Evolutionary conservation across 2,329 filamentous ascomycete species (phyloP).

Genomic region (Penicillium sp.): DNA sequence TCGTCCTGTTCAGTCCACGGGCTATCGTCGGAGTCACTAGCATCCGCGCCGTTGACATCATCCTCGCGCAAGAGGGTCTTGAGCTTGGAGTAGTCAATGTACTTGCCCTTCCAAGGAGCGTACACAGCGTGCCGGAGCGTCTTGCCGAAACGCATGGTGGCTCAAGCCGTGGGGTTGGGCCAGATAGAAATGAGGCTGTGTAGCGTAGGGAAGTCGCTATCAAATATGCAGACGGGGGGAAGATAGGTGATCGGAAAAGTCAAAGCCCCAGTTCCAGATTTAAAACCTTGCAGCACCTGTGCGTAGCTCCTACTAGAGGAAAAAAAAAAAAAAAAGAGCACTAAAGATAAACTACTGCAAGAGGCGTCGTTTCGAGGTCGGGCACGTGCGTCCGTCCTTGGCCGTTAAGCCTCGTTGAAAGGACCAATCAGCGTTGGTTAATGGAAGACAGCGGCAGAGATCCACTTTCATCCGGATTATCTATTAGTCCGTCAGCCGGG

Average conservation of each 20-base stretch:
- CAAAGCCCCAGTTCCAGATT: not conserved
- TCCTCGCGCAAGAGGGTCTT: slow-evolving; percentile 85
- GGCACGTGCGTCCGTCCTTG: slow-evolving; percentile 12
- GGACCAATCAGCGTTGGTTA: slow-evolving; percentile 5
- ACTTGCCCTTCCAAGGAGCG: slow-evolving; percentile 84
- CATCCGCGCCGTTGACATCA: slow-evolving; percentile 48
- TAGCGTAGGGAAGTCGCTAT: not conserved
- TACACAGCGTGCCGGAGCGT: slow-evolving; percentile 79
- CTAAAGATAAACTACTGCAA: not conserved
- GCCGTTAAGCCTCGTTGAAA: not conserved
- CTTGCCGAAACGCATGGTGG: slow-evolving; percentile 87
- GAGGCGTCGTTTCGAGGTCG: not conserved
- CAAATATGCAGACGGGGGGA: not conserved
- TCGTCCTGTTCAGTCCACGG: slow-evolving; percentile 92
- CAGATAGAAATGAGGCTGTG: slow-evolving; percentile 13
- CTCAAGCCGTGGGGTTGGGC: slow-evolving; percentile 4
- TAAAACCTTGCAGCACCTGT: not conserved
- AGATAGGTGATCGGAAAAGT: not conserved
- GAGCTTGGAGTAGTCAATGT: slow-evolving; percentile 93
- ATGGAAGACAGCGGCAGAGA: not conserved
- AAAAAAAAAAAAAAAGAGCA: not conserved
- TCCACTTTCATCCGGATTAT: not conserved
- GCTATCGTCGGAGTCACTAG: slow-evolving; percentile 55
- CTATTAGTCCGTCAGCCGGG: not conserved
- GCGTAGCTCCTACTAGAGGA: not conserved